Evolutionary conservation across 306 rosid genomes (phyloP), one percentile per base, ranked within the genome.

Genomic region (Aeschynomene evenia): DNA sequence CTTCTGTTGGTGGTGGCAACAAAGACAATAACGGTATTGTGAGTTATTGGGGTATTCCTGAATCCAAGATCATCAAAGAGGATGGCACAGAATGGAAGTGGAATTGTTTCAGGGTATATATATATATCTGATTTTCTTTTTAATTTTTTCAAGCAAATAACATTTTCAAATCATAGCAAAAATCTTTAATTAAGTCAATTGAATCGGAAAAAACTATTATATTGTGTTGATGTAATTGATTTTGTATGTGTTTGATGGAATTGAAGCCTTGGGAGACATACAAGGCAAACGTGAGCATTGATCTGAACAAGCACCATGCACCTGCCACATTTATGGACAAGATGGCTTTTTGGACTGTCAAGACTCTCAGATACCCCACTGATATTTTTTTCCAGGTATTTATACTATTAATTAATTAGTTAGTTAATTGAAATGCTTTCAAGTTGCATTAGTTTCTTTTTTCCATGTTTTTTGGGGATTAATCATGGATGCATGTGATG

Each of bases 51-150:
- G 96, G 96, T 1, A 28, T 87, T 45, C 63, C 77, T 0, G 68
- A 80, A 0, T 13, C 68, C 6, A 84, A 64, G 75, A 11, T 85
- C 46, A 79, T 63, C 16, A 84, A 67, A 49, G 57, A 65, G 0
- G 94, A 90, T 52, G 96, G 96, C 13, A 74, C 94, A 5, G 87
- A 84, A 46, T 87, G 94, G 96, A 80, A 72, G 22, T 90, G 96
- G 96, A 56, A 46, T 36, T 84, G 96, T 79, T 90, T 90, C 20
- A 90, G 74, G 88, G 96, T 90, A 74, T 22, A 64, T 12, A 1
- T 68, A 15, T 37, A 4, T 26, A 2, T 20, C 11, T 20, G 3
- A 24, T 6, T 8, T 15, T 42, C 7, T 43, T n/a, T 43, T 13
- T 4, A 1, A 1, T 5, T 33, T 10, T 12, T 3, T 40, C 20